These are phyloP conservation scores for Cudoniella acicularis DNA, from an alignment of 495 filamentous ascomycete genomes.

Conservation along the genomic window DNA sequence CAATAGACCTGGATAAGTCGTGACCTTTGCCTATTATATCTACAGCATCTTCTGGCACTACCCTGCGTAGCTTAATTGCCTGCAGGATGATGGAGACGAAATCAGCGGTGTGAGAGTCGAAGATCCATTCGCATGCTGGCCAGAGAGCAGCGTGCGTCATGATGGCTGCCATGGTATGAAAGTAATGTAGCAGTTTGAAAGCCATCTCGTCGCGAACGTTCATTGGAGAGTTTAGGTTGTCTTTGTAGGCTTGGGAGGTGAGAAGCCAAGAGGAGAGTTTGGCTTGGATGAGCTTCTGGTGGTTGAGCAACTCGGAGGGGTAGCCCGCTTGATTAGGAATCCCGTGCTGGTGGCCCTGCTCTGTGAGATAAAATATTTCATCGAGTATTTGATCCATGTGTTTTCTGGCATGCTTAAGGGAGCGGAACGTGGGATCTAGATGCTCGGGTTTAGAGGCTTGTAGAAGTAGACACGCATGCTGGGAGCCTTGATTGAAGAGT, in stretches of 20 bases:
- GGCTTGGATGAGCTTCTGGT: neutral
- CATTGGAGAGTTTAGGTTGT: neutral
- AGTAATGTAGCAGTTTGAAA: slow-evolving; percentile 34
- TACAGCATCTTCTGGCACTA: neutral
- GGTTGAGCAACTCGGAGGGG: neutral
- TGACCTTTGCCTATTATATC: neutral
- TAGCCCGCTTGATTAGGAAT: neutral
- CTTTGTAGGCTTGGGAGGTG: neutral
- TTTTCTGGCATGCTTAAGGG: too few relatives aligned
- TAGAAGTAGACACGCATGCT: slow-evolving; percentile 20
- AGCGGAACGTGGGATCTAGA: slow-evolving; percentile 10
- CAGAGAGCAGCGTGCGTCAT: slow-evolving; percentile 40
- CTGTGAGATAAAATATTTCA: slow-evolving; percentile 26
- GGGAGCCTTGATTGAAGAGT: slow-evolving; percentile 1
- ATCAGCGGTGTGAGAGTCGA: slow-evolving; percentile 35
- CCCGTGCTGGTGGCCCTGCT: slow-evolving; percentile 18
- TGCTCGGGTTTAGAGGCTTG: slow-evolving; percentile 17
- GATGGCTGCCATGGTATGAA: slow-evolving; percentile 45
- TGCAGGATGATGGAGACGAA: slow-evolving; percentile 37
- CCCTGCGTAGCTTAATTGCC: slow-evolving; percentile 30
- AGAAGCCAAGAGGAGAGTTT: neutral
- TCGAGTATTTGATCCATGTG: slow-evolving; percentile 28
- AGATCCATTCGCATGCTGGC: slow-evolving; percentile 33
- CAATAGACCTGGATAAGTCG: slow-evolving; percentile 3
- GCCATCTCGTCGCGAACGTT: slow-evolving; percentile 10